Evolutionary conservation across 2,329 filamentous ascomycete genomes (phyloP), one percentile per base, ranked within the genome.

Genomic region (Neoascochyta sp.): DNA sequence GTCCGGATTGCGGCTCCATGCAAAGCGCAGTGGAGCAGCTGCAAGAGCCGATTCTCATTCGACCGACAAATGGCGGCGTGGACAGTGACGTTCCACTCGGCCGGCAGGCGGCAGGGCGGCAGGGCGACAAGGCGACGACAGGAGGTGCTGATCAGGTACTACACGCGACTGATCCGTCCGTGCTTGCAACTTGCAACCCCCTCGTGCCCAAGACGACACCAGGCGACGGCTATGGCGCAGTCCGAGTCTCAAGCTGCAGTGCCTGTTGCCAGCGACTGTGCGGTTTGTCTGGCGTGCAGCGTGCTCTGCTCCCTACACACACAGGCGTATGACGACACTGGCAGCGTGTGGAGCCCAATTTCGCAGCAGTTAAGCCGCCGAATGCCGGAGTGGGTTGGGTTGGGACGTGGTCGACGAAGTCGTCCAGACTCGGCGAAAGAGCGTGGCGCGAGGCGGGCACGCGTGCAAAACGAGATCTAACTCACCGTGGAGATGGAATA

Each of bases 401-500:
- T 10, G 32, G 21, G 29, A 45, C 39, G 29, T 38, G 35, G 27
- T 41, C 38, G 40, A 37, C 29, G 27, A 37, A 33, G 27, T 35
- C 41, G 36, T 39, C 41, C 29, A 40, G 29, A 39, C 34, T 44
- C 40, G 44, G 40, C 45, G 31, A 45, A 43, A 36, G 29, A 41
- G 31, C 35, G 37, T 31, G 22, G 34, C 22, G 16, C 27, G 17
- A 24, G n/a, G 31, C 29, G 32, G 28, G 31, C 29, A 42, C 21
- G 15, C 9, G 15, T 23, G 27, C 24, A 45, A 23, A 27, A 25
- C 45, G 31, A 36, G 27, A 23, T 28, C 32, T 24, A 33, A 56
- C 59, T 57, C 46, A 62, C 59, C 34, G 52, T 57, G 5, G 54
- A 59, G 14, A 62, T 61, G 10, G 55, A 60, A 36, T 62, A 62